phyloP scores from a whole-genome alignment of 1,284 basidiomycete species.

The Moesziomyces parantarcticus region DNA sequence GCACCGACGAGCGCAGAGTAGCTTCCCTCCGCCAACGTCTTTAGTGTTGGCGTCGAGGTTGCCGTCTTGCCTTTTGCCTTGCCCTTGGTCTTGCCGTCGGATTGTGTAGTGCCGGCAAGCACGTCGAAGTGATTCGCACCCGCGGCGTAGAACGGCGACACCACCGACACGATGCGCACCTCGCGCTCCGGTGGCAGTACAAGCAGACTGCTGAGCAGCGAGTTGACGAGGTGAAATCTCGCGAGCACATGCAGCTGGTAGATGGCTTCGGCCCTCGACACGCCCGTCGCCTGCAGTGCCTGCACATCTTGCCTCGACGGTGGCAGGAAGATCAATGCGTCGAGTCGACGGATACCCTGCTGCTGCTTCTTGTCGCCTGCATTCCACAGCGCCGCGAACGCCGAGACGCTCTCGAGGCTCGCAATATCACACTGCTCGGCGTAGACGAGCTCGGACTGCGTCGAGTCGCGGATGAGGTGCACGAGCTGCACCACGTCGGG shows the following conservation, averaged over 20 bases:
- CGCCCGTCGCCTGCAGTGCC: not conserved
- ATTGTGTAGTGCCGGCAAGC: not conserved
- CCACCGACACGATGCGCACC: conserved; percentile 53
- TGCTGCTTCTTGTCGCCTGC: conserved; percentile 41
- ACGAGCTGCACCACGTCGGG: conserved; percentile 50
- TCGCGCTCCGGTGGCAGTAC: conserved; percentile 55
- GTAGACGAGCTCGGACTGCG: conserved; percentile 56
- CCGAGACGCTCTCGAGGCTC: conserved; percentile 33
- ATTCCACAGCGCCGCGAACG: conserved; percentile 57
- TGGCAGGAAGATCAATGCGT: conserved; percentile 30
- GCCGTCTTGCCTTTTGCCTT: no score
- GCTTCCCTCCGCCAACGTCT: conserved; percentile 17
- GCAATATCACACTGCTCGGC: conserved; percentile 62
- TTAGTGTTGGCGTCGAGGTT: not conserved
- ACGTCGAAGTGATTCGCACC: conserved; percentile 48
- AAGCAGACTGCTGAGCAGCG: conserved; percentile 54
- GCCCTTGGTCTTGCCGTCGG: not conserved
- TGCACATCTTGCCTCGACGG: conserved; percentile 9
- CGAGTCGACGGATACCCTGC: conserved; percentile 23
- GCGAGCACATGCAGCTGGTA: conserved; percentile 51
- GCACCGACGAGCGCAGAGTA: conserved; percentile 41
- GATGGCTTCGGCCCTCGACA: conserved; percentile 4
- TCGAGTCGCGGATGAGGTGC: conserved; percentile 56
- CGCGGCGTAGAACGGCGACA: conserved; percentile 62
- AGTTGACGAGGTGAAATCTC: conserved; percentile 59